Percentiles rank a stretch among this genome's conserved stretches.
Evolutionary conservation across 177 flowering plant species (phyloP).

Genomic region (Vitis hybrid): DNA sequence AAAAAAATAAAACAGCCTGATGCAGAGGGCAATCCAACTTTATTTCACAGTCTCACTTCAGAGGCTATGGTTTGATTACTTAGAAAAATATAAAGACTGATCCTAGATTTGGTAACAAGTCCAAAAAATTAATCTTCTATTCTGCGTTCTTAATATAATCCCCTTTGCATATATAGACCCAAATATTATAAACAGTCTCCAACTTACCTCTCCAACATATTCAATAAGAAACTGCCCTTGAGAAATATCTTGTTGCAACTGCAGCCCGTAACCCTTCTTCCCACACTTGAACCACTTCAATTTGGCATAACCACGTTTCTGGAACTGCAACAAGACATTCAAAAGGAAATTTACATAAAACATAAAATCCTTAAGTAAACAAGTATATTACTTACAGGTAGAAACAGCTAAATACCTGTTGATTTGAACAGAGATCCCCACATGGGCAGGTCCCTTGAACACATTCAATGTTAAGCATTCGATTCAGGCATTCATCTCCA

Average conservation of each 20-base stretch:
- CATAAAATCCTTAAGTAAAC: neutral
- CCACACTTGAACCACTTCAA: constrained; percentile 68
- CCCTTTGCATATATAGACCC: neutral
- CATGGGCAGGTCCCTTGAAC: constrained; percentile 92
- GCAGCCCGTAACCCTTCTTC: constrained; percentile 91
- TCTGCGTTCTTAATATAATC: neutral
- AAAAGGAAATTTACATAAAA: constrained; percentile 1
- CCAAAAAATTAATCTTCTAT: too few species aligned
- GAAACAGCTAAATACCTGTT: constrained; percentile 53
- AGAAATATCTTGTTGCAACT: constrained; percentile 61
- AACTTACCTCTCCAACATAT: constrained; percentile 95
- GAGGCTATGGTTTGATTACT: neutral
- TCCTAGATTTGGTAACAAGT: too few species aligned
- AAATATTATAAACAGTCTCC: neutral
- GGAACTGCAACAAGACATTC: constrained; percentile 66
- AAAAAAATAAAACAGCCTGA: too few species aligned
- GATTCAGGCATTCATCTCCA: constrained; percentile 85
- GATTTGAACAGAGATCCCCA: constrained; percentile 92
- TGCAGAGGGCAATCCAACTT: too few species aligned
- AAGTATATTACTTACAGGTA: neutral
- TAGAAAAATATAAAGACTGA: neutral
- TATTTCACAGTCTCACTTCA: too few species aligned
- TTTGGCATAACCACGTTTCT: constrained; percentile 73
- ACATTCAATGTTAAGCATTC: constrained; percentile 98
- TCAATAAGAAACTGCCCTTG: constrained; percentile 89